Percentiles rank a stretch among this genome's conserved stretches.
phyloP scores from a whole-genome alignment of 768 basidiomycete species.

The Rhodotorula diobovata region DNA sequence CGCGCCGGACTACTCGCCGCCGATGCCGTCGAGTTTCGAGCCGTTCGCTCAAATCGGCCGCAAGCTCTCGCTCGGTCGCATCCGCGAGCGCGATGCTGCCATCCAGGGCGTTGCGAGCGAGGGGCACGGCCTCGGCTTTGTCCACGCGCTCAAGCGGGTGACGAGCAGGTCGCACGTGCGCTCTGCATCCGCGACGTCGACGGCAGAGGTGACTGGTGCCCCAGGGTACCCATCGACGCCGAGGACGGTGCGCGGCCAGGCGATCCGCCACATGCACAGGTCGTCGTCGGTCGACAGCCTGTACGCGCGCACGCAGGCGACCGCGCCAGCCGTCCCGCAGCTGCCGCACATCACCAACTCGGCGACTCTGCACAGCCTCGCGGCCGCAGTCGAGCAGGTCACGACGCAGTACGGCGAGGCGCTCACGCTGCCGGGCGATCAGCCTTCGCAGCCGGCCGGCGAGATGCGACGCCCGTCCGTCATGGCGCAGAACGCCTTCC shows the following conservation, averaged over 20 bases:
- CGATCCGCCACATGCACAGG: constrained; percentile 22
- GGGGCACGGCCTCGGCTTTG: neutral
- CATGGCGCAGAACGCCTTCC: constrained; percentile 30
- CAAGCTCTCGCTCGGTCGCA: constrained; percentile 6
- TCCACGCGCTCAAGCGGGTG: neutral
- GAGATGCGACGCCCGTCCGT: constrained; percentile 10
- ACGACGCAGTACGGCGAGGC: constrained; percentile 22
- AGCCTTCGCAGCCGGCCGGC: neutral
- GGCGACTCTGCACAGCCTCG: neutral
- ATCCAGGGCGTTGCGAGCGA: neutral
- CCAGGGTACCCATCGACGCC: neutral
- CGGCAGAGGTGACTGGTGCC: neutral
- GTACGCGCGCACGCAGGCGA: neutral
- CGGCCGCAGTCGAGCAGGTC: neutral
- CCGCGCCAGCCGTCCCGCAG: neutral
- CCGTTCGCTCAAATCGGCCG: constrained; percentile 9
- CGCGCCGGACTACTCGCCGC: constrained; percentile 5
- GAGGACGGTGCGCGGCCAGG: constrained; percentile 12
- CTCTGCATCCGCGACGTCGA: neutral
- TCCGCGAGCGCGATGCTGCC: neutral
- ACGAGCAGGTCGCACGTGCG: neutral
- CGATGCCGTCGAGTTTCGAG: constrained; percentile 26
- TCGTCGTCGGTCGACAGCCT: constrained; percentile 21
- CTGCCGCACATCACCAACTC: neutral
- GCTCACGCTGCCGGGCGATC: neutral